Percentiles rank a stretch among this genome's conserved stretches.
phyloP scores from a whole-genome alignment of 352 stramenopile species.

The Elongisporangium prolatum region DNA sequence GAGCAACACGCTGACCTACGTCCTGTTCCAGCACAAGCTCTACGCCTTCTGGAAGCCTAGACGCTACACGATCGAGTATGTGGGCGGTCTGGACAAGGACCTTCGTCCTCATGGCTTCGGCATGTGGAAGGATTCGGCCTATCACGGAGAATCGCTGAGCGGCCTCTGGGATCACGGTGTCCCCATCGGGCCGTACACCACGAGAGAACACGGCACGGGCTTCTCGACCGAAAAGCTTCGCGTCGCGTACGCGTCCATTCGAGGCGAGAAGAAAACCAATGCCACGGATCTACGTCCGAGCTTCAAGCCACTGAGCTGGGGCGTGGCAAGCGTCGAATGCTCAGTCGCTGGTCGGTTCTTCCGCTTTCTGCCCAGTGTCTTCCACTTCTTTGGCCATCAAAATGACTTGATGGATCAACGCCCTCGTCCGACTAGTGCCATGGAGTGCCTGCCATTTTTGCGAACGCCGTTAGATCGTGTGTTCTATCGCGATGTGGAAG shows the following conservation, averaged over 20 bases:
- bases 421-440: constrained; percentile 11
- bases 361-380: constrained; percentile 17
- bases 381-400: constrained; percentile 12
- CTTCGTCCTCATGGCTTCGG: constrained; percentile 42
- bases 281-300: constrained; percentile 7
- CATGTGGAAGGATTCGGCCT: constrained; percentile 42
- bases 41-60: constrained; percentile 2
- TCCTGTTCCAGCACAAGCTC: constrained; percentile 6
- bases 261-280: constrained; percentile 12
- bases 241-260: constrained; percentile 31
- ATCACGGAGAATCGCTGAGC: constrained; percentile 46
- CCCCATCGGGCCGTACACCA: constrained; percentile 48
- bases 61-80: constrained; percentile 30
- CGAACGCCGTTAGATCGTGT: constrained; percentile 20
- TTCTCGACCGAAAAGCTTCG: constrained; percentile 35
- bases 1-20: constrained; percentile 28
- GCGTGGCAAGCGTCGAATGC: constrained; percentile 40
- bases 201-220: constrained; percentile 37
- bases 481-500: constrained; percentile 16
- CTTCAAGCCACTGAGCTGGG: constrained; percentile 22
- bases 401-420: neutral
- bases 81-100: constrained; percentile 30
- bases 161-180: constrained; percentile 40
- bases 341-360: constrained; percentile 20
- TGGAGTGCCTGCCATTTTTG: constrained; percentile 11